These are phyloP conservation scores for Xylaria sp. DNA, from an alignment of 2,329 filamentous ascomycete species.

Conservation along the genomic window DNA sequence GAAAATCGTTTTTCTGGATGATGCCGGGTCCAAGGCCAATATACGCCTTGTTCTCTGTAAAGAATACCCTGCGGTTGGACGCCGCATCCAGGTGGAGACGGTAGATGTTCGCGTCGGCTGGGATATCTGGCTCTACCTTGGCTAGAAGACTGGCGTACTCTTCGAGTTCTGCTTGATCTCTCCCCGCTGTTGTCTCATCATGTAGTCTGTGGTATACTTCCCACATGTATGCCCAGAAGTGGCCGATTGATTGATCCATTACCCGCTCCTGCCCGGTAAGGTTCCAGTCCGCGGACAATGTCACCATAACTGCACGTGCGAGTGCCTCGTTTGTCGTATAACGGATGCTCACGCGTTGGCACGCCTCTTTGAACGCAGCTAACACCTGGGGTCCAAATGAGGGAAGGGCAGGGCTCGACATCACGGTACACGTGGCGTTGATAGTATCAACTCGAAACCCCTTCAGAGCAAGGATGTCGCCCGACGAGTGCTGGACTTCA, in stretches of 20 bases:
- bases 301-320: not conserved
- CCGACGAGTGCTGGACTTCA: not conserved
- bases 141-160: not conserved
- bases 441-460: not conserved
- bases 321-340: not conserved
- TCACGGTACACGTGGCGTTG: not conserved
- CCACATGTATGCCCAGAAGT: not conserved
- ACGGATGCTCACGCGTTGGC: not conserved
- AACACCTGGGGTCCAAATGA: not conserved
- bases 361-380: not conserved
- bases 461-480: not conserved
- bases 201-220: not conserved
- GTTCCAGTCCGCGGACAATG: not conserved
- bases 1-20: not conserved
- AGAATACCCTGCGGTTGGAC: not conserved
- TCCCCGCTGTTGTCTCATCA: not conserved
- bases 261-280: not conserved
- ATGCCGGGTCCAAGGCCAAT: not conserved
- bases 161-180: not conserved
- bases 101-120: not conserved
- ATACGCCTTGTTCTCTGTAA: not conserved
- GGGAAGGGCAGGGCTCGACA: not conserved
- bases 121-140: not conserved
- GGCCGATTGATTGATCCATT: not conserved
- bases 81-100: not conserved